Evolutionary conservation across 345 rosid species (phyloP).

Genomic region (Brassica nigra): DNA sequence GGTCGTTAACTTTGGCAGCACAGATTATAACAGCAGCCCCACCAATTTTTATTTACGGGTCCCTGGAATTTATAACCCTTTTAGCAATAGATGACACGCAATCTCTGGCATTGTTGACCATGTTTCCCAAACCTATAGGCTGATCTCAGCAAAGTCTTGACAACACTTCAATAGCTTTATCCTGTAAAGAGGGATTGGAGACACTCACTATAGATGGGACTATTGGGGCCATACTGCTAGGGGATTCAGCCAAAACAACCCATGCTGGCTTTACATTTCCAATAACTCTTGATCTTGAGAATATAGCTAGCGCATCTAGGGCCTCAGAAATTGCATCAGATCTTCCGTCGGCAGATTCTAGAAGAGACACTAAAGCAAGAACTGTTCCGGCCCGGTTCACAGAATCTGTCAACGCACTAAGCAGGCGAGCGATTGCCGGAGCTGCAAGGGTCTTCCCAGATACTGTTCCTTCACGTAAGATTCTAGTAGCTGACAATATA

Average conservation of each 20-base stretch:
- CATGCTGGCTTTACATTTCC: constrained; percentile 82
- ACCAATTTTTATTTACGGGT: constrained; percentile 80
- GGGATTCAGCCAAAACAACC: constrained; percentile 86
- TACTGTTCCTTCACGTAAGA: constrained; percentile 86
- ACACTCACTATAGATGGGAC: constrained; percentile 74
- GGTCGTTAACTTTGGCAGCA: constrained; percentile 86
- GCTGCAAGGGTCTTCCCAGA: constrained; percentile 95
- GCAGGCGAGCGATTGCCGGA: constrained; percentile 89
- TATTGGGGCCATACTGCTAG: constrained; percentile 76
- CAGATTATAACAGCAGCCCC: constrained; percentile 91
- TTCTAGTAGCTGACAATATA: constrained; percentile 84
- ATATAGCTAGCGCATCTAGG: constrained; percentile 88
- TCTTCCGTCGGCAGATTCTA: constrained; percentile 72
- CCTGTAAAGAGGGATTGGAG: constrained; percentile 71
- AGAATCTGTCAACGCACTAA: constrained; percentile 76
- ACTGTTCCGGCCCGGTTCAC: constrained; percentile 92
- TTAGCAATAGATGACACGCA: constrained; percentile 68
- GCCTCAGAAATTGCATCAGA: constrained; percentile 79
- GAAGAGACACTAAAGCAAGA: constrained; percentile 88
- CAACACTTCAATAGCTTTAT: constrained; percentile 89
- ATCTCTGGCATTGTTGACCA: constrained; percentile 61
- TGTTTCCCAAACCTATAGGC: constrained; percentile 75
- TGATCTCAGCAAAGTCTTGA: constrained; percentile 88
- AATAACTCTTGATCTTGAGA: constrained; percentile 67
- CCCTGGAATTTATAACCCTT: constrained; percentile 69